Conservation (phyloP, 331 rosid species). For the Dryas integrifolia region DNA sequence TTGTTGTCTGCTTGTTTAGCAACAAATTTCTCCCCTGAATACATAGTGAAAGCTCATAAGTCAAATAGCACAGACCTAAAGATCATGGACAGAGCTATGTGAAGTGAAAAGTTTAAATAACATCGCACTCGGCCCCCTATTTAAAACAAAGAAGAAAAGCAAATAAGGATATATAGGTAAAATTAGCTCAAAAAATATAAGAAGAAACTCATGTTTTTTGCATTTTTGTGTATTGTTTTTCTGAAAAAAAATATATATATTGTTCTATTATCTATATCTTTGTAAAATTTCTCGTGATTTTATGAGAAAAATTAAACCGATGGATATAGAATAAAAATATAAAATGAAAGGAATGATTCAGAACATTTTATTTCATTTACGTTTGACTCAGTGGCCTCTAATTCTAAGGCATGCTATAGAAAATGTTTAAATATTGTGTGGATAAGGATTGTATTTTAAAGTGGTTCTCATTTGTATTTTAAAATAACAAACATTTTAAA, state of each 20-base stretch:
- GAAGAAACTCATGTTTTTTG: too few species aligned
- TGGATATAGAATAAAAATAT: too few species aligned
- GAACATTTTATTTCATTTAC: too few species aligned
- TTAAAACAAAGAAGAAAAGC: too few species aligned
- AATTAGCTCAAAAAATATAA: too few species aligned
- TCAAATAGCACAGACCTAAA: not conserved
- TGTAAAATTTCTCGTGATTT: too few species aligned
- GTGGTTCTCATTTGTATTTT: slow-evolving; percentile 8
- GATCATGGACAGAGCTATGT: not conserved
- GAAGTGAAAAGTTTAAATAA: not conserved
- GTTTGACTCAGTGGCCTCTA: not conserved
- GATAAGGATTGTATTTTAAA: not conserved
- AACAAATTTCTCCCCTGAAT: slow-evolving; percentile 70
- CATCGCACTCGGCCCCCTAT: not conserved
- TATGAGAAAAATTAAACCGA: too few species aligned
- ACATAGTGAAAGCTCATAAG: slow-evolving; percentile 25
- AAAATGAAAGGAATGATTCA: too few species aligned
- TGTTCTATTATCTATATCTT: too few species aligned
- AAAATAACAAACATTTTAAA: not conserved
- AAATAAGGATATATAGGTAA: too few species aligned
- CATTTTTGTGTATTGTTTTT: too few species aligned
- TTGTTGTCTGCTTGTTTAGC: slow-evolving; percentile 83
- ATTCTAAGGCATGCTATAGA: slow-evolving; percentile 4
- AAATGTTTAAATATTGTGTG: not conserved
- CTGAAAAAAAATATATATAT: too few species aligned